Base-by-base conservation (phyloP, 495 filamentous ascomycete species). In the Oleoguttula mirabilis region DNA sequence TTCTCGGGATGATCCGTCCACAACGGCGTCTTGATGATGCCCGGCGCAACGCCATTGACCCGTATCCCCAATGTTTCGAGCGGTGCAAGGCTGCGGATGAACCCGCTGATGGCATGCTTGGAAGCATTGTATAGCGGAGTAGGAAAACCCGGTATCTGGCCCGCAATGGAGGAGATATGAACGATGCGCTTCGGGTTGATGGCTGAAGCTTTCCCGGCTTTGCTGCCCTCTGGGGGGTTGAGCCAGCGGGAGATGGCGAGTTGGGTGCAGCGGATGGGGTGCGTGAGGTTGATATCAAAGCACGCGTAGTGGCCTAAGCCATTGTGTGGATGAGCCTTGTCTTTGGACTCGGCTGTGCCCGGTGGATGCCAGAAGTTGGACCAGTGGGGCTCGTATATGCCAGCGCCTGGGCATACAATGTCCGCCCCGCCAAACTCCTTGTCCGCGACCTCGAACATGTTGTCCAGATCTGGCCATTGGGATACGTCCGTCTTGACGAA, bases 1-100 rank as follows among this genome's bases (percentile, higher is more conserved):
- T 84, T 82, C 55, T 82, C 77, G 11, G 77, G 75, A 48, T 79
- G 63, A 0, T 82, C 76, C 0, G 71, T 76, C 77, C 77, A 84
- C 3, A 84, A 54, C 21, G 79, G 62, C 17, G 78, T 82, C 51
- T 75, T 75, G 48, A 81, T 75, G 1, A 79, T 55, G 3, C 76
- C 79, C 0, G 79, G 79, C 23, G 77, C 77, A 1, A 82, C 76
- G 1, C 69, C 77, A 24, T 71, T 77, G 15, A 82, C 75, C 1
- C 75, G 55, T 42, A 84, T 75, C 2, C 75, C 76, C 20, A 74
- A 56, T 2, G 47, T 55, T 4, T 77, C 49, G 21, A 83, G 63
- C 8, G 60, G 50, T 2, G 59, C 66, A 23, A 82, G 48, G 2
- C 59, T 62, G 21, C 73, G 69, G 1, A 80, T 68, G 35, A 80